Evolutionary conservation across 129 eudicot genomes (phyloP), one percentile per base, ranked within the genome.

Genomic region (Helichrysum umbraculigerum): DNA sequence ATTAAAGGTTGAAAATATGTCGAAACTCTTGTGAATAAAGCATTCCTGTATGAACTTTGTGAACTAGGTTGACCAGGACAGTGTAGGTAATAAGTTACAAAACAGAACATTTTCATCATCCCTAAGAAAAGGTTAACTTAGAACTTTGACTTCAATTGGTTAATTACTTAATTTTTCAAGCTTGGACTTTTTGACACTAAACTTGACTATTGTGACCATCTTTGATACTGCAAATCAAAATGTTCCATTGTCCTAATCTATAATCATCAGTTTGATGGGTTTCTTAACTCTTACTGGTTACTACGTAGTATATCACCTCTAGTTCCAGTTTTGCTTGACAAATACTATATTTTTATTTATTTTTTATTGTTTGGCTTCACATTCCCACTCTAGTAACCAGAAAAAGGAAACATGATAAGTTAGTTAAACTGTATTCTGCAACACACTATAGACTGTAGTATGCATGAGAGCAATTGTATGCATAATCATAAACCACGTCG

Each of bases 101-200:
- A 44, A 44, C 16, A 44, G 0, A 44, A 44, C 52, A 44, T 44
- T 44, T 44, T 44, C 16, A 44, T 2, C 52, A 44, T 11, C 17
- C 17, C 52, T 11, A 44, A 12, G 52, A 44, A 44, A 44, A 12
- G n/a, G 54, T 47, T 14, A 12, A 47, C 54, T 14, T 14, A 47
- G 4, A 47, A 47, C 17, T 47, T 14, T 14, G 54, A 11, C n/a
- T 0, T 47, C 54, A 47, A 44, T 17, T 47, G 3, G 17, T 12
- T 47, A 47, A 14, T 47, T 47, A 47, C n/a, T 47, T 3, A 44
- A 47, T 47, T 12, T 6, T 29, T 57, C 28, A 57, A n/a, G 25
- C 62, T 56, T 57, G 62, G 70, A 32, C 70, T 65, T 65, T 33
- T 65, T 32, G 37, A 65, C 47, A 65, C 68, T 25, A 64, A 64